Percentiles rank a stretch among this genome's conserved stretches.
phyloP scores from a whole-genome alignment of 768 basidiomycete genomes.

The Russula sp. region DNA sequence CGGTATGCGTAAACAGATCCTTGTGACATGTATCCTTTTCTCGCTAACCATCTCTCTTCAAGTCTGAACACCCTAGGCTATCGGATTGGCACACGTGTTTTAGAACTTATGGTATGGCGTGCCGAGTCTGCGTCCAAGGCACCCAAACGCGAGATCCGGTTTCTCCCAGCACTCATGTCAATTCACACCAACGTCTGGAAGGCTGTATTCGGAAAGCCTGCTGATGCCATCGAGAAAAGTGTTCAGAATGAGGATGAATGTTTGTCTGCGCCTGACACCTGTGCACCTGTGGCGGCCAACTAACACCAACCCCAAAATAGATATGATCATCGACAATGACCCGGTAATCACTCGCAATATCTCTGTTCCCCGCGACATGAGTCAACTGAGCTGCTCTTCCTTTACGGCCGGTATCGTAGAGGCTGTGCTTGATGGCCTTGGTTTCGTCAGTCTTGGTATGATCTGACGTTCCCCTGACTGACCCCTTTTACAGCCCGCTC shows the following conservation, averaged over 20 bases:
- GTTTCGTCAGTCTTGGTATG: constrained; percentile 65
- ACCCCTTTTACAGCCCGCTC: constrained; percentile 62
- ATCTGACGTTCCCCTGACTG: constrained; percentile 2
- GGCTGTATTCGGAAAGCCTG: constrained; percentile 87
- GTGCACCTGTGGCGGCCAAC: constrained; percentile 2
- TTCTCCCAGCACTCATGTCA: constrained; percentile 87
- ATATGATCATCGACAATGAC: constrained; percentile 98
- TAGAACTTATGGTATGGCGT: constrained; percentile 82
- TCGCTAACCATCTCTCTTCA: neutral
- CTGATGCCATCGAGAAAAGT: constrained; percentile 93
- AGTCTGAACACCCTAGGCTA: constrained; percentile 93
- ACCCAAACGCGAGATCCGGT: constrained; percentile 89
- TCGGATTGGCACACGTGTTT: constrained; percentile 79
- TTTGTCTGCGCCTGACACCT: constrained; percentile 32
- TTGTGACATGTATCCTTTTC: constrained; percentile 1
- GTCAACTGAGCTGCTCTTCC: constrained; percentile 92
- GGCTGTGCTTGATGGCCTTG: constrained; percentile 89
- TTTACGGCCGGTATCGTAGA: constrained; percentile 97
- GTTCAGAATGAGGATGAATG: constrained; percentile 97
- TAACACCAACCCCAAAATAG: constrained; percentile 35
- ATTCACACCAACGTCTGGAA: constrained; percentile 96
- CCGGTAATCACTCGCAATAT: constrained; percentile 88
- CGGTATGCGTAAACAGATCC: constrained; percentile 47
- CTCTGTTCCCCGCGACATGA: constrained; percentile 92
- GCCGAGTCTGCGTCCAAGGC: constrained; percentile 72